These are phyloP conservation scores for Wickerhamomyces mucosus DNA, from an alignment of 805 yeast species.

Conservation along the genomic window DNA sequence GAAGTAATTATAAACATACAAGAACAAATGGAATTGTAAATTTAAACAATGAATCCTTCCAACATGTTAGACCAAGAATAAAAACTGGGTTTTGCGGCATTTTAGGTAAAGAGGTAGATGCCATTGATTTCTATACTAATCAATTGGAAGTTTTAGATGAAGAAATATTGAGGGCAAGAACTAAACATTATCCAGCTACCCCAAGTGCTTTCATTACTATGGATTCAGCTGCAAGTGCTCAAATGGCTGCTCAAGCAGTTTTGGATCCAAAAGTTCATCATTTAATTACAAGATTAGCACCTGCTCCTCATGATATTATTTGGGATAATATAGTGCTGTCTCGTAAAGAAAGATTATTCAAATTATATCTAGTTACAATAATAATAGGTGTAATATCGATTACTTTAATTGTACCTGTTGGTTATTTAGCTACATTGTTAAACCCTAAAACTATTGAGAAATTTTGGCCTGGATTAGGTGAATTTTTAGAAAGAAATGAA, in stretches of 20 bases:
- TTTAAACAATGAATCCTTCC: constrained; percentile 11
- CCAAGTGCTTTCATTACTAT: constrained; percentile 91
- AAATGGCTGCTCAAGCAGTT: constrained; percentile 93
- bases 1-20: constrained; percentile 15
- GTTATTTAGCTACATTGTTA: constrained; percentile 74
- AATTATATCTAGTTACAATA: constrained; percentile 55
- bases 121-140: constrained; percentile 67
- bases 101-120: constrained; percentile 66
- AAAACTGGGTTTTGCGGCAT: constrained; percentile 52
- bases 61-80: constrained; percentile 50
- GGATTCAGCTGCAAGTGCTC: constrained; percentile 94
- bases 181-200: constrained; percentile 66
- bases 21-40: constrained; percentile 11
- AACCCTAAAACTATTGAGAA: constrained; percentile 69
- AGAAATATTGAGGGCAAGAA: constrained; percentile 56
- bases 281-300: constrained; percentile 76
- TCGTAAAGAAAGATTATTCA: constrained; percentile 56
- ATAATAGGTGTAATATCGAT: constrained; percentile 62
- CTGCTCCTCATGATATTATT: constrained; percentile 91
- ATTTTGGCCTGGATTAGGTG: constrained; percentile 78
- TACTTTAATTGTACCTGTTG: constrained; percentile 72
- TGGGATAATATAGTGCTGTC: constrained; percentile 88
- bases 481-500: constrained; percentile 47
- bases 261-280: constrained; percentile 83
- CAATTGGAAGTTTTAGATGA: constrained; percentile 61